A percentile compares a stretch with the other conserved stretches of the same genome.
Conservation (phyloP, 345 rosid genomes). For the Aurinia saxatilis region DNA sequence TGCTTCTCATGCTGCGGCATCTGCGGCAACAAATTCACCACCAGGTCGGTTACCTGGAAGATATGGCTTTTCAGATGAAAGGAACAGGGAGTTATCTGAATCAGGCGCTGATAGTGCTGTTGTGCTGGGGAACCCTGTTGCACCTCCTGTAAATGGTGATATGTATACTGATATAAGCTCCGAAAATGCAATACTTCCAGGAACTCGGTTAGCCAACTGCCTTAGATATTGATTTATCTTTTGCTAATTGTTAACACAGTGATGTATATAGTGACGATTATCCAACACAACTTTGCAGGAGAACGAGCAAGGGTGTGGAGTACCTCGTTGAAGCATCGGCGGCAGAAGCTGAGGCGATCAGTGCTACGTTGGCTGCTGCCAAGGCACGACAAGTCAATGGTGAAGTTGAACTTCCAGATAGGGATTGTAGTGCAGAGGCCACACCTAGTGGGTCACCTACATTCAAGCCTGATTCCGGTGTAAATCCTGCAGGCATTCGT, state of each 20-base stretch:
- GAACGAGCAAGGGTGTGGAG: slow-evolving; percentile 75
- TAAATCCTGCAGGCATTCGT: slow-evolving; percentile 63
- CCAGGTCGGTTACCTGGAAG: slow-evolving; percentile 52
- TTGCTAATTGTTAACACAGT: not conserved
- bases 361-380: slow-evolving; percentile 86
- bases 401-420: slow-evolving; percentile 69
- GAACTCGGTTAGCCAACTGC: slow-evolving; percentile 47
- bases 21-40: slow-evolving; percentile 60
- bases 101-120: slow-evolving; percentile 68
- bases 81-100: slow-evolving; percentile 52
- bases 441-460: slow-evolving; percentile 72
- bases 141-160: slow-evolving; percentile 79
- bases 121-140: slow-evolving; percentile 79
- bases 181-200: slow-evolving; percentile 70
- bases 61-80: slow-evolving; percentile 69
- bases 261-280: slow-evolving; percentile 5
- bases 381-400: slow-evolving; percentile 91
- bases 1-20: slow-evolving; percentile 87
- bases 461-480: slow-evolving; percentile 58
- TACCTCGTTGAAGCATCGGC: slow-evolving; percentile 91
- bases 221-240: not conserved
- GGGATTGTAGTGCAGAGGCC: slow-evolving; percentile 77
- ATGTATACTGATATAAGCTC: slow-evolving; percentile 79
- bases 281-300: slow-evolving; percentile 37
- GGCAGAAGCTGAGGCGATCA: slow-evolving; percentile 90